Conservation (phyloP, 495 filamentous ascomycete species). For the Talaromyces wortmannii region DNA sequence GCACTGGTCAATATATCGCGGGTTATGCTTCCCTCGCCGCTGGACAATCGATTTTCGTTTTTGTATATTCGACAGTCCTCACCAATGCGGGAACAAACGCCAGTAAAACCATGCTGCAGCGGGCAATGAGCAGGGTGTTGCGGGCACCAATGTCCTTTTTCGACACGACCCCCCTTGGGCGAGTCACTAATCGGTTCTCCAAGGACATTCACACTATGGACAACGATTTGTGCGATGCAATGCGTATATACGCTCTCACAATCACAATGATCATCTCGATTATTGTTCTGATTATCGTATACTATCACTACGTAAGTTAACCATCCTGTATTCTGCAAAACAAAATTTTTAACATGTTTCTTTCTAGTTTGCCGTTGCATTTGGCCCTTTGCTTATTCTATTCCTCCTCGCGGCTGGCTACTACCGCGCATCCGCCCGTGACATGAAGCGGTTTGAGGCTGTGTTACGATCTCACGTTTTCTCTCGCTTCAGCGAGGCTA, state of each 20-base stretch:
- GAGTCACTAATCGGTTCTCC: conserved; percentile 95
- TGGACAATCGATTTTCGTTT: conserved; percentile 70
- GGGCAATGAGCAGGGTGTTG: conserved; percentile 74
- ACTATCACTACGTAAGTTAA: conserved; percentile 66
- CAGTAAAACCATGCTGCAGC: conserved; percentile 73
- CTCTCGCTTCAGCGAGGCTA: conserved; percentile 83
- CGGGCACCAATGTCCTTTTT: conserved; percentile 96
- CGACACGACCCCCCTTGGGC: conserved; percentile 92
- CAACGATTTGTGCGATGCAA: conserved; percentile 81
- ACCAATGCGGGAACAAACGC: conserved; percentile 56
- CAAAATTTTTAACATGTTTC: too few relatives aligned
- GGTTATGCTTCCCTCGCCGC: conserved; percentile 75
- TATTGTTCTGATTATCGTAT: conserved; percentile 82
- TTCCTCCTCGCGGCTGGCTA: conserved; percentile 83
- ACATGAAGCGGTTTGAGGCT: conserved; percentile 90
- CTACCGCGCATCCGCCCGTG: conserved; percentile 83
- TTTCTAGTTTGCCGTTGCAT: conserved; percentile 68
- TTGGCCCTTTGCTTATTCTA: conserved; percentile 70
- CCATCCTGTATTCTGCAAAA: too few relatives aligned
- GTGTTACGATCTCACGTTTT: conserved; percentile 82
- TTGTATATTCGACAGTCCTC: conserved; percentile 65
- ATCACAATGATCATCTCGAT: conserved; percentile 71
- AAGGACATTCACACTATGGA: conserved; percentile 96
- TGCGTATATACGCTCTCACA: conserved; percentile 90
- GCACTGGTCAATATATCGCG: conserved; percentile 71